Evolutionary conservation across 2,329 filamentous ascomycete genomes (phyloP), one percentile per base, ranked within the genome.

Genomic region (Fusarium sp.): DNA sequence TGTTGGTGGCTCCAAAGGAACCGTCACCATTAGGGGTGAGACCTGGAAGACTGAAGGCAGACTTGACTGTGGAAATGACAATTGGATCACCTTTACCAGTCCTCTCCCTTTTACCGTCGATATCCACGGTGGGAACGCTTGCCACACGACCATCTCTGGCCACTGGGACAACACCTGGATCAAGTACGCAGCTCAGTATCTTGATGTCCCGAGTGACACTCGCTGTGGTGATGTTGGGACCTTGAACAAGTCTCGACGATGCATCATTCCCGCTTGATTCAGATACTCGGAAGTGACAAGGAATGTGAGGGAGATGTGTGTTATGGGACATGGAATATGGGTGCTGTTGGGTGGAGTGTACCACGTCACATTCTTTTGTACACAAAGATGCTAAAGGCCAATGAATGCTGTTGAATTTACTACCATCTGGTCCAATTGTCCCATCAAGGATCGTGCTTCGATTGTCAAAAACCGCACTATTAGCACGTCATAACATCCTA

Each of bases 81-180:
- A 39, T 18, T 64, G 60, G 60, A 64, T 45, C 8, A 52, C 31
- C 16, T 64, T 64, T n/a, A 64, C 60, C 11, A 64, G 33, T 35
- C 60, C 45, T 11, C 60, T 64, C 8, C 60, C 60, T 4, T 54
- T 7, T 3, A 64, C 60, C 5, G 45, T 64, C 2, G 60, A 64
- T 16, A 54, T 64, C 18, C 60, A 64, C n/a, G 31, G 33, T 22
- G 60, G 60, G 1, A 64, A 54, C 5, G 45, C 45, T 8, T 64
- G 60, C 45, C 22, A 64, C 8, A 29, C 45, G 4, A 54, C 45
- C n/a, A 41, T 52, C 24, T 20, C 20, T 22, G 45, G 45, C 11
- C 45, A 54, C 33, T 64, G 11, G 7, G 60, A 64, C 22, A 35
- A 35, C 33, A 54, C 45, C 16, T 64, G 60, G 60, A 41, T 64